These are phyloP conservation scores for Pythium scleroteichum DNA, from an alignment of 352 stramenopile genomes.

Conservation along the genomic window DNA sequence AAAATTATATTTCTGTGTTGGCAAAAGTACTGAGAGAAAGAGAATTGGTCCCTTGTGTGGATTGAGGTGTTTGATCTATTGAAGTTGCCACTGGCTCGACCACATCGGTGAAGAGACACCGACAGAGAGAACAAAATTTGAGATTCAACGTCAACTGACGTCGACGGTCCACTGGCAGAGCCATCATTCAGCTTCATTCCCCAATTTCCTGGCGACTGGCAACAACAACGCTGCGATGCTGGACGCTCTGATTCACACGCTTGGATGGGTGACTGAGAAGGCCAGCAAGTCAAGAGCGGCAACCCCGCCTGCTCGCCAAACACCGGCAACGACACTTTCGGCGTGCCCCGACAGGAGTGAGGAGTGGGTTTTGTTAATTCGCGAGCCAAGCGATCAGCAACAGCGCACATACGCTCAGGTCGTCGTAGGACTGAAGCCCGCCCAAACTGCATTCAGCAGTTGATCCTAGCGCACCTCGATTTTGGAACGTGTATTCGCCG, in stretches of 20 bases:
- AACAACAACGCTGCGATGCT: slow-evolving; percentile 17
- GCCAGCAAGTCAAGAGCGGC: neutral
- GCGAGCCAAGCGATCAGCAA: slow-evolving; percentile 3
- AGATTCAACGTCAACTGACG: slow-evolving; percentile 13
- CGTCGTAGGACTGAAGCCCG: slow-evolving; percentile 17
- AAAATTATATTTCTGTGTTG: slow-evolving; percentile 19
- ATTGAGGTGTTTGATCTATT: no score
- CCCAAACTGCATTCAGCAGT: neutral
- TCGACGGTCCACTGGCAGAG: no score
- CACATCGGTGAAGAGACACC: slow-evolving; percentile 16
- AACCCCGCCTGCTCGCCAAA: neutral
- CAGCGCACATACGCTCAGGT: slow-evolving; percentile 39
- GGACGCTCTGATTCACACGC: slow-evolving; percentile 21
- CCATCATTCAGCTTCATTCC: slow-evolving; percentile 1
- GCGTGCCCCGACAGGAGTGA: neutral
- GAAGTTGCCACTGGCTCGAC: slow-evolving; percentile 19
- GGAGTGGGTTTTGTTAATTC: slow-evolving; percentile 24
- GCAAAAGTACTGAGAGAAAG: slow-evolving; percentile 2
- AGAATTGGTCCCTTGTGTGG: no score
- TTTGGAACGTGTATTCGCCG: neutral
- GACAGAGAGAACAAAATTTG: neutral
- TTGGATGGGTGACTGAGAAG: slow-evolving; percentile 13
- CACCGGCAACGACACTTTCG: neutral
- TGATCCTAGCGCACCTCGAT: neutral
- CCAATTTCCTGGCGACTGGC: neutral